Evolutionary conservation across 306 rosid genomes (phyloP), one percentile per base, ranked within the genome.

Genomic region (Elaeagnus macrophylla): DNA sequence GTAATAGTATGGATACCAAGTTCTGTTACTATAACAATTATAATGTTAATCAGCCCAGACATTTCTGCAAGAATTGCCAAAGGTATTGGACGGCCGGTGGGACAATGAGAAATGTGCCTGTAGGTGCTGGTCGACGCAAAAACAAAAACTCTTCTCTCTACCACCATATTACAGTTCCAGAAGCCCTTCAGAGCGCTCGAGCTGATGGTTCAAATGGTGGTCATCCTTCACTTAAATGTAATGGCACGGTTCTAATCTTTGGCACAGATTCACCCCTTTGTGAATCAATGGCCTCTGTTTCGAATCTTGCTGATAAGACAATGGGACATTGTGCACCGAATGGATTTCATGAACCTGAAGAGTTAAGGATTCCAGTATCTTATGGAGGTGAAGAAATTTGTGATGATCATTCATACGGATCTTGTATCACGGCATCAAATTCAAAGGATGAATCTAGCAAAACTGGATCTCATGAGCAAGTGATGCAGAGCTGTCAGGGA

Each of bases 1-100:
- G 82, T 55, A 72, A 69, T 43, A 77, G 82, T 61, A 72, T 77
- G 82, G 82, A 77, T 44, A 77, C 82, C 62, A 77, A 77, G 70
- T 77, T 77, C 67, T 77, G 82, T 66, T 77, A 77, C 73, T 77
- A 72, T 55, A 77, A 77, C 42, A 77, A 77, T 54, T 77, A 77
- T 70, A 77, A 77, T 39, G 79, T 77, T 25, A 72, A 72, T 56
- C 82, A 77, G 51, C 82, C 82, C 9, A 70, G 82, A 10, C 73
- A 77, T 54, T 77, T 77, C 59, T 77, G 82, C 72, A 72, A 73
- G 61, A 77, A 72, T 57, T 77, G 82, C 65, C 82, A 77, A 44
- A 72, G 82, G 67, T 77, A 77, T 58, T 77, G 82, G 82, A 77
- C 82, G 1, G 82, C 79, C 37, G 82, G 82, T 8, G 82, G 82